Base-by-base conservation (phyloP, 2,329 filamentous ascomycete genomes). In the Pestalotiopsis sp. region DNA sequence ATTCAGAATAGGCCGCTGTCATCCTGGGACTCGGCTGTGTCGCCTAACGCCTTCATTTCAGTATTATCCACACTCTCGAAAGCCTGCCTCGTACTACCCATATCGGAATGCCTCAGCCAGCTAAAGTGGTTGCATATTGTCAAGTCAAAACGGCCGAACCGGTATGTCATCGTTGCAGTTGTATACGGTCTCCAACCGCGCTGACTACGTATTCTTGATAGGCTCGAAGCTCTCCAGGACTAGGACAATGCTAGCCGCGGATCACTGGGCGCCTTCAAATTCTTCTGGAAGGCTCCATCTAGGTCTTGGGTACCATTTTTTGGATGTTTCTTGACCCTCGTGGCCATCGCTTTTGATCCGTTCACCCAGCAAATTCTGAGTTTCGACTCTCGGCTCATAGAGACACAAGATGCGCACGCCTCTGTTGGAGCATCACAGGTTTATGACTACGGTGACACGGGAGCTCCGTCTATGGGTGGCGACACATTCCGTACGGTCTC, bases 21-120 rank as follows among this genome's bases (percentile, higher is more conserved):
- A 14, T 45, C 20, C 2, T 66, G 65, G 65, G 7, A 31, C 12
- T 36, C 41, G 20, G 38, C 65, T 13, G 56, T 66, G 14, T 66
- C 65, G 13, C 65, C 65, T 2, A 66, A 61, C 14, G 56, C 65
- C 14, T 27, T 66, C 7, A 61, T 66, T 4, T 61, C 65, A 9
- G 56, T 66, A 3, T 27, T 66, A 14, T 61, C 56, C 12, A 66
- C 65, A 4, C 31, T 56, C 1, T 61, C 65, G 1, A 66, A 66
- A n/a, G 65, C 65, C 3, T 66, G 13, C 23, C 56, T 66, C 13
- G 41, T 66, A 14, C 23, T 45, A 11, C 57, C 65, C 6, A 49
- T 61, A 25, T 61, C 65, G 2, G 65, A 66, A 45, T 66, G 65
- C 25, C 14, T 66, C 13, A 61, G 65, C 56, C 65, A 66, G 56